Conservation (phyloP, 495 filamentous ascomycete species). For the Xylaria sp. region DNA sequence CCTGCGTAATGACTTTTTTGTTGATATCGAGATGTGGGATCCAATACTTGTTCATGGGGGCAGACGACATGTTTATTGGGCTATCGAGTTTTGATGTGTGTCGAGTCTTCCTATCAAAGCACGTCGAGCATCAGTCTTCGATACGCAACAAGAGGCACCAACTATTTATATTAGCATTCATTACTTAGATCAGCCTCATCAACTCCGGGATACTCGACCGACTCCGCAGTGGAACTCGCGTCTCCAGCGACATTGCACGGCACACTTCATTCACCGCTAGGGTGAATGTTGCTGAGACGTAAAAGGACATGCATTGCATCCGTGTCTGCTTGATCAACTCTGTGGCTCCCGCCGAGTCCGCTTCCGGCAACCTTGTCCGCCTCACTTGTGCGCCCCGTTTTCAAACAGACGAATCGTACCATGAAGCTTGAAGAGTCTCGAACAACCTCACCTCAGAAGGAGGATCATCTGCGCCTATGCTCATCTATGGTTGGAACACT, state of each 20-base stretch:
- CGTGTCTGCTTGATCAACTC: conserved; percentile 31
- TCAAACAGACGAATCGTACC: conserved; percentile 37
- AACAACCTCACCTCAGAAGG: conserved; percentile 4
- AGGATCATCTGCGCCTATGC: conserved; percentile 14
- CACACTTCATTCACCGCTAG: conserved; percentile 24
- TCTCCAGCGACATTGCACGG: conserved; percentile 17
- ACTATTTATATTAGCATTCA: conserved; percentile 26
- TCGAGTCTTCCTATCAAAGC: conserved; percentile 15
- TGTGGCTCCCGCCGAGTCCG: conserved; percentile 37
- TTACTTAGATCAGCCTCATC: conserved; percentile 21
- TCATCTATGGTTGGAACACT: conserved; percentile 24
- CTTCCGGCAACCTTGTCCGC: conserved; percentile 41
- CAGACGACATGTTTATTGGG: conserved; percentile 46
- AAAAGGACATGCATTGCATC: conserved; percentile 37
- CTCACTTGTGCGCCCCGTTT: conserved; percentile 46
- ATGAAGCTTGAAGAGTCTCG: conserved; percentile 15
- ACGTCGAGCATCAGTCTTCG: conserved; percentile 2
- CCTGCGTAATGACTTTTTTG: conserved; percentile 63
- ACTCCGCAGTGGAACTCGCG: conserved; percentile 20
- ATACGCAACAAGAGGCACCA: conserved; percentile 11
- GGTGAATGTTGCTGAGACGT: conserved; percentile 29
- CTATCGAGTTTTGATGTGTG: conserved; percentile 26
- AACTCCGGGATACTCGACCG: conserved; percentile 10
- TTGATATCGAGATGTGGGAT: conserved; percentile 64
- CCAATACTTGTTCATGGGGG: conserved; percentile 61